Evolutionary conservation across 352 stramenopile genomes (phyloP).

Genomic region (Phytophthora kernoviae): DNA sequence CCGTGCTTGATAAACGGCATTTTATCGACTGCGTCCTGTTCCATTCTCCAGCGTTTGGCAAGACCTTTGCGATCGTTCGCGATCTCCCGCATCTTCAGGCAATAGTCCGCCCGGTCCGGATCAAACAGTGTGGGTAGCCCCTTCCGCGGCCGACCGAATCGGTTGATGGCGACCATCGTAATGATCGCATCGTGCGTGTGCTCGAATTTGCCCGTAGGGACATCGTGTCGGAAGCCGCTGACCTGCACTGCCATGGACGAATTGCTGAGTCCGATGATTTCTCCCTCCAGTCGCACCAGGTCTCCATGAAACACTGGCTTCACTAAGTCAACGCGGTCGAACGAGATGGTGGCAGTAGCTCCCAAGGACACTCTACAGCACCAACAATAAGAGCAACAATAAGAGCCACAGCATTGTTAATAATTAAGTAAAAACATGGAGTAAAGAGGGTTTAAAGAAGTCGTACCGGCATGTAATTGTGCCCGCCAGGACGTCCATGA

Average conservation of each 20-base stretch:
- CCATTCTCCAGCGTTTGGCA: slow-evolving; percentile 29
- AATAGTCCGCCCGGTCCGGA: slow-evolving; percentile 30
- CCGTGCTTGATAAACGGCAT: slow-evolving; percentile 30
- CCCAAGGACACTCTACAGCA: slow-evolving; percentile 24
- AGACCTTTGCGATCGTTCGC: slow-evolving; percentile 42
- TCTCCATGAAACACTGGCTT: slow-evolving; percentile 49
- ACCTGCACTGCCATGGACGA: slow-evolving; percentile 53
- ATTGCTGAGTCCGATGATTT: slow-evolving; percentile 45
- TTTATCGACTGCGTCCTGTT: slow-evolving; percentile 45
- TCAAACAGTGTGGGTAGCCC: slow-evolving; percentile 41
- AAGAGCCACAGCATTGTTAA: too few species aligned
- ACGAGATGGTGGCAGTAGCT: slow-evolving; percentile 42
- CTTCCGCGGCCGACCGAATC: slow-evolving; percentile 33
- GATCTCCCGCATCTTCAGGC: slow-evolving; percentile 33
- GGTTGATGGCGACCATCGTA: slow-evolving; percentile 54
- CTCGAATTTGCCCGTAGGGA: slow-evolving; percentile 29
- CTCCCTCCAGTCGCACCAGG: slow-evolving; percentile 43
- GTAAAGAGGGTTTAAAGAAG: too few species aligned
- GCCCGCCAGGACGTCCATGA: slow-evolving; percentile 50
- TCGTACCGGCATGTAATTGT: slow-evolving; percentile 31
- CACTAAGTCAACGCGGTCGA: slow-evolving; percentile 47
- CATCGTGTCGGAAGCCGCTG: slow-evolving; percentile 39
- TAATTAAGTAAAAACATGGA: too few species aligned
- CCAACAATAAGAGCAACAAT: not conserved
- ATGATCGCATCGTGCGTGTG: slow-evolving; percentile 54